A percentile compares a stretch with the other conserved stretches of the same genome.
Conservation (phyloP, 2,329 filamentous ascomycete genomes). For the Colletotrichum liriopes region DNA sequence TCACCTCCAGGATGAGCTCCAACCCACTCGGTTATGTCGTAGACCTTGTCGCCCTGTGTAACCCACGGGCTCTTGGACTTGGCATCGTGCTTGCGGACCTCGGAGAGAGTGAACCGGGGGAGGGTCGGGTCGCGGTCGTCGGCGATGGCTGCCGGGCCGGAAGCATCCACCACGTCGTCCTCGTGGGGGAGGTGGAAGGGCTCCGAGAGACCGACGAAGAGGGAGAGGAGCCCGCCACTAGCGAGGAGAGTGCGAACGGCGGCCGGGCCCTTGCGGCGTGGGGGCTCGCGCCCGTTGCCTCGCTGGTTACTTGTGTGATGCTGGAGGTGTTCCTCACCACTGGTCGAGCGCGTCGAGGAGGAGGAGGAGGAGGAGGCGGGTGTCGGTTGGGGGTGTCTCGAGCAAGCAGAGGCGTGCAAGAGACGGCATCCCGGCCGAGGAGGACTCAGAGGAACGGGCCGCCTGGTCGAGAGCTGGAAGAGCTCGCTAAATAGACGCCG, state of each 20-base stretch:
- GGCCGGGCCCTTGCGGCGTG: slow-evolving; percentile 25
- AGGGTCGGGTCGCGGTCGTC: slow-evolving; percentile 58
- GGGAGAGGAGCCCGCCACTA: slow-evolving; percentile 42
- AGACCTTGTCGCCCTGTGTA: slow-evolving; percentile 75
- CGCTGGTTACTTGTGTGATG: slow-evolving; percentile 1
- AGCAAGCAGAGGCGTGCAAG: slow-evolving; percentile 21
- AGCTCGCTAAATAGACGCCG: slow-evolving; percentile 42
- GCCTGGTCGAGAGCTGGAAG: slow-evolving; percentile 34
- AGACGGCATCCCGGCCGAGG: slow-evolving; percentile 4
- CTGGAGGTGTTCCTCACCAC: background rate
- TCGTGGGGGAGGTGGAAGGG: slow-evolving; percentile 33
- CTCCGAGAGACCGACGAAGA: slow-evolving; percentile 42
- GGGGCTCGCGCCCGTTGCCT: background rate
- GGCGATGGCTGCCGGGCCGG: slow-evolving; percentile 29
- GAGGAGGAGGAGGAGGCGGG: slow-evolving; percentile 19
- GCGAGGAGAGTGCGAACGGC: slow-evolving; percentile 39
- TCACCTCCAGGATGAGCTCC: slow-evolving; percentile 77
- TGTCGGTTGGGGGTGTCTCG: slow-evolving; percentile 34
- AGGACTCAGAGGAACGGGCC: slow-evolving; percentile 34
- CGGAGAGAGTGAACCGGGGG: slow-evolving; percentile 65
- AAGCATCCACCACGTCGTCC: slow-evolving; percentile 20
- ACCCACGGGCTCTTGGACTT: slow-evolving; percentile 74
- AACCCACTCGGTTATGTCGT: slow-evolving; percentile 81
- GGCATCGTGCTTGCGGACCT: slow-evolving; percentile 68
- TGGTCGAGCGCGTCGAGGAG: slow-evolving; percentile 6